A percentile compares a stretch with the other conserved stretches of the same genome.
These are phyloP conservation scores for Peribolospora baueri DNA, from an alignment of 768 basidiomycete genomes.

Conservation along the genomic window DNA sequence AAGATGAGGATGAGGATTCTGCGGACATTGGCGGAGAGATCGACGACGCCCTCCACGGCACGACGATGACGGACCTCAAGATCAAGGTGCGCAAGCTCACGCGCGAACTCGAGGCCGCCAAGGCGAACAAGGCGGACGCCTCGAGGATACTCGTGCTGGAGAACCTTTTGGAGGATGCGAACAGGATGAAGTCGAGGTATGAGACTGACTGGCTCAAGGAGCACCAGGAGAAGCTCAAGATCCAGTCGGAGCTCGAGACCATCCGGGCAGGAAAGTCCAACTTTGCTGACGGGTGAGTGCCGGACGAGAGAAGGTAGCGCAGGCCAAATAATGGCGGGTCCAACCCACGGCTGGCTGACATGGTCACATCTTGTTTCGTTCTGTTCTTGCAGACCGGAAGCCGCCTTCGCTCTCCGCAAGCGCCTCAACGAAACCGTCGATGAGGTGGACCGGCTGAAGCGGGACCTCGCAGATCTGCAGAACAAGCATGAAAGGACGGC, in stretches of 20 bases:
- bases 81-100: constrained; percentile 58
- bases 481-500: constrained; percentile 37
- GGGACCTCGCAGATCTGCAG: constrained; percentile 43
- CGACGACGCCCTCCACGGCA: constrained; percentile 60
- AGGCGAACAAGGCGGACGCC: constrained; percentile 49
- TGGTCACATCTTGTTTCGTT: background rate
- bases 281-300: constrained; percentile 47
- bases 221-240: constrained; percentile 54
- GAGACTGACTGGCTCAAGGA: constrained; percentile 64
- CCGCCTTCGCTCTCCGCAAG: constrained; percentile 65
- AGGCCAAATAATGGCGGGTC: too few species aligned
- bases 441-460: constrained; percentile 44
- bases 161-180: constrained; percentile 74
- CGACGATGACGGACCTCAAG: constrained; percentile 77
- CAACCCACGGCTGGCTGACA: too few species aligned
- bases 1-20: too few species aligned
- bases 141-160: constrained; percentile 64
- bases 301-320: background rate
- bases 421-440: constrained; percentile 69
- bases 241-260: constrained; percentile 64
- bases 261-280: constrained; percentile 57
- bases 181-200: constrained; percentile 65
- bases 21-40: constrained; percentile 54
- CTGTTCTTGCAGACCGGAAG: constrained; percentile 37
- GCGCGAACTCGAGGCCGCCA: constrained; percentile 50